Base-by-base conservation (phyloP, 2,329 filamentous ascomycete genomes). In the Beauveria varroae region DNA sequence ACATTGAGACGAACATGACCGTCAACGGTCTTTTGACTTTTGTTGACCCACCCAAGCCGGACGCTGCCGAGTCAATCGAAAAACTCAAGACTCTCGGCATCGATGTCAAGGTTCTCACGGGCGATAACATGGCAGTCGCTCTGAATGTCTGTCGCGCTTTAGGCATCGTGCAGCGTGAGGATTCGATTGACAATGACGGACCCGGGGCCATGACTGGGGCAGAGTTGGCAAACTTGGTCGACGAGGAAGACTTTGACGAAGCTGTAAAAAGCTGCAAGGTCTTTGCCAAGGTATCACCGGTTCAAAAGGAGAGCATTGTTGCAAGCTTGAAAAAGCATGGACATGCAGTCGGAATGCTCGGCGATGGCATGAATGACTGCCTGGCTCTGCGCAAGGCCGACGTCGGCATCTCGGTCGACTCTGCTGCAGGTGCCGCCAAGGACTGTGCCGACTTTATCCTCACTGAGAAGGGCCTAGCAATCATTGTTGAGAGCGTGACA, bases 331-430 rank as follows among this genome's bases (percentile, higher is more conserved):
- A 63, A 37, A 64, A 62, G 37, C 63, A 65, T 3, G 69, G 68
- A 3, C 58, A 69, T 56, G 68, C 65, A 49, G 69, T 71, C 1
- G 68, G 69, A 5, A 71, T 71, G 68, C 63, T 70, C 18, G 69
- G 69, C 5, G 69, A 71, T 49, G 69, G 69, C 26, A 67, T 71
- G 64, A 71, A 71, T 52, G 69, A 71, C 62, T 70, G 68, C 62
- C 65, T 71, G 18, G 69, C 69, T 4, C 65, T 71, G 50, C 63
- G 68, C 1, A 64, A 62, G 22, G 64, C 68, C 8, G 68, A 71
- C 24, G 69, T 70, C 1, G 68, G 69, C 18, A 70, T 71, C 44
- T 71, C 69, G 18, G 69, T 70, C 5, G 67, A 71, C 52, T 70
- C 68, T n/a, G 68, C 68, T 8, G 67, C 68, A 6, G 65, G 66